Conservation (phyloP, 1,284 basidiomycete species). For the Earliella scabrosa region DNA sequence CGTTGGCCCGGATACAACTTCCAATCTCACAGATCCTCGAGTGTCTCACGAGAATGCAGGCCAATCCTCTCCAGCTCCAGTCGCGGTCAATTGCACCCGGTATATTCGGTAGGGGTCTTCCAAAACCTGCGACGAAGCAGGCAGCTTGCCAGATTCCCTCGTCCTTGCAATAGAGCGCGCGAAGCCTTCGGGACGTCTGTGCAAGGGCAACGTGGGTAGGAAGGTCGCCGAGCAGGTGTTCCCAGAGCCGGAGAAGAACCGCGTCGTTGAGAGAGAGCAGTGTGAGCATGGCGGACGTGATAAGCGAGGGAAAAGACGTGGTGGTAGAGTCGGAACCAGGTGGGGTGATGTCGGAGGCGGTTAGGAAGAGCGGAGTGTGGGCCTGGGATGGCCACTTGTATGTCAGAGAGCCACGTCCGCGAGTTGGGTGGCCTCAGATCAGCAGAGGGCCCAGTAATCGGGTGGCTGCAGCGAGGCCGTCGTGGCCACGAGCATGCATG, state of each 20-base stretch:
- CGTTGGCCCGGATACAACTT: conserved; percentile 35
- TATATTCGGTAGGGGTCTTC: conserved; percentile 31
- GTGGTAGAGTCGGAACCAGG: conserved; percentile 1
- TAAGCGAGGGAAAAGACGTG: background rate
- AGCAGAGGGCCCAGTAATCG: background rate
- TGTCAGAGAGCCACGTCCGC: conserved; percentile 6
- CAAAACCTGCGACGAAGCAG: conserved; percentile 35
- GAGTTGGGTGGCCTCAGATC: background rate
- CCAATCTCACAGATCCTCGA: conserved; percentile 34
- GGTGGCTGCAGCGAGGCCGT: background rate
- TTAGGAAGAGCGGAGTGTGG: conserved; percentile 17
- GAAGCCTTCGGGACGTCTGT: conserved; percentile 31
- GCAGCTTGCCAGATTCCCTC: conserved; percentile 34
- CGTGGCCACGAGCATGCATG: conserved; percentile 4
- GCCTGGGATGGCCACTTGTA: conserved; percentile 13
- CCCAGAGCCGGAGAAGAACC: conserved; percentile 32
- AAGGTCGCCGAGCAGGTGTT: conserved; percentile 31
- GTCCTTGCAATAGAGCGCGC: conserved; percentile 31
- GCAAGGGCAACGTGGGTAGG: conserved; percentile 34
- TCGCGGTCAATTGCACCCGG: background rate
- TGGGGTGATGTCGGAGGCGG: conserved; percentile 13
- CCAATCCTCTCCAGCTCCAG: conserved; percentile 31
- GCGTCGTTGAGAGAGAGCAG: conserved; percentile 22
- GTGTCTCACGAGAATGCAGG: conserved; percentile 31
- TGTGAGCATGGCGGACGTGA: conserved; percentile 9